Base-by-base conservation (phyloP, 2,329 filamentous ascomycete genomes). In the Beauveria asiatica region DNA sequence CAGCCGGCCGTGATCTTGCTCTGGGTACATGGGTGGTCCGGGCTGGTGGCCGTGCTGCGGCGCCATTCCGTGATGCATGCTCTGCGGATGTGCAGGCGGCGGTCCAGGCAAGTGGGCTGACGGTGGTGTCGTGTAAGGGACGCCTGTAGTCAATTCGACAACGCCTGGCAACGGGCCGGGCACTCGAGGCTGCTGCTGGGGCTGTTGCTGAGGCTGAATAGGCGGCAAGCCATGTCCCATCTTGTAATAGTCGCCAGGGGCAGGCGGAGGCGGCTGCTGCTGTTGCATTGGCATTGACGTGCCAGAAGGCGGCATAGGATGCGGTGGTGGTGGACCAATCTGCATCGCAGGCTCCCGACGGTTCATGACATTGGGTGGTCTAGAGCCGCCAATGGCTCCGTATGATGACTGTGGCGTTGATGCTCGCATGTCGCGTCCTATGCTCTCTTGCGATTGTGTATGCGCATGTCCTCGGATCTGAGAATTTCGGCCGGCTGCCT, bases 121-220 rank as follows among this genome's bases (percentile, higher is more conserved):
- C 2, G 66, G 63, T 5, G 81, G 80, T n/a, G 80, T 81, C 64
- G 74, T 81, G 68, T 86, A 86, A 0, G 83, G 81, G 37, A 85
- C 75, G 13, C 84, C 84, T 0, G 83, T 86, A 2, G 84, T 87
- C 65, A 87, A 76, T 68, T 87, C 84, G 41, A 81, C 80, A 17
- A 87, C 76, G 55, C 83, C 79, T 1, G 84, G 84, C n/a, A 87
- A 73, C 63, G 81, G 74, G 0, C 75, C 78, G 6, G 72, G 73
- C n/a, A 72, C 72, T 30, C 72, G 69, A 8, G 72, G 70, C 33
- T 72, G 72, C 57, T 70, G 69, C 33, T 37, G 33, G 5, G 33
- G 33, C 63, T 73, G 73, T 17, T 72, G 73, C 37, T 53, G 51
- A 6, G 51, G 37, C 59, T 83, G 80, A 46, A 83, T 83, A n/a